A percentile compares a stretch with the other conserved stretches of the same genome.
These are phyloP conservation scores for Lichtheimia corymbifera DNA, from an alignment of 371 early-diverging fungal species.

Conservation along the genomic window DNA sequence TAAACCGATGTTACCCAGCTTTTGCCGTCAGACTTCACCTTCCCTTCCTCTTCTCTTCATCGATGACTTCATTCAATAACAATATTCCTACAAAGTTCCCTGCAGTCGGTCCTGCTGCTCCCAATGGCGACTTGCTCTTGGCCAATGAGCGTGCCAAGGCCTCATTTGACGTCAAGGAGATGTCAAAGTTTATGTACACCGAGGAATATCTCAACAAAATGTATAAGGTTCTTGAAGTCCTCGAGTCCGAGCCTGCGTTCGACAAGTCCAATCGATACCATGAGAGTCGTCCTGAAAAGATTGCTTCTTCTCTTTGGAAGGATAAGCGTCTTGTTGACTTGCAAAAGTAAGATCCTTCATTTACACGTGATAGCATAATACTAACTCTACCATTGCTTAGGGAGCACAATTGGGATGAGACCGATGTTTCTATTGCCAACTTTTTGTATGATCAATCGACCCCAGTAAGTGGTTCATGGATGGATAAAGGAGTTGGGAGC, in stretches of 20 bases:
- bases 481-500: background rate
- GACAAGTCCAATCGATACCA: constrained; percentile 61
- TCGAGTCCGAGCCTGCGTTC: constrained; percentile 61
- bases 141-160: constrained; percentile 61
- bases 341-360: constrained; percentile 28
- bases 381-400: constrained; percentile 15
- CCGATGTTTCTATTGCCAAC: constrained; percentile 40
- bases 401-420: constrained; percentile 49
- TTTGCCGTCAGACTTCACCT: background rate
- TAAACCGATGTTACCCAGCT: background rate
- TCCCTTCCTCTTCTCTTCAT: constrained; percentile 4
- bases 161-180: constrained; percentile 53
- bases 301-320: constrained; percentile 49
- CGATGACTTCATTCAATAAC: constrained; percentile 22
- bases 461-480: constrained; percentile 31
- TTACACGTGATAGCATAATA: no score
- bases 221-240: constrained; percentile 49
- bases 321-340: constrained; percentile 58
- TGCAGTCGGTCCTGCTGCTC: constrained; percentile 51
- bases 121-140: constrained; percentile 59
- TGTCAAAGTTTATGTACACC: constrained; percentile 57
- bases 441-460: constrained; percentile 49
- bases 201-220: constrained; percentile 52
- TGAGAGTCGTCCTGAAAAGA: constrained; percentile 52
- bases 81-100: constrained; percentile 54